Evolutionary conservation across 2,329 filamentous ascomycete genomes (phyloP), one percentile per base, ranked within the genome.

Genomic region (Biscogniauxia marginata): DNA sequence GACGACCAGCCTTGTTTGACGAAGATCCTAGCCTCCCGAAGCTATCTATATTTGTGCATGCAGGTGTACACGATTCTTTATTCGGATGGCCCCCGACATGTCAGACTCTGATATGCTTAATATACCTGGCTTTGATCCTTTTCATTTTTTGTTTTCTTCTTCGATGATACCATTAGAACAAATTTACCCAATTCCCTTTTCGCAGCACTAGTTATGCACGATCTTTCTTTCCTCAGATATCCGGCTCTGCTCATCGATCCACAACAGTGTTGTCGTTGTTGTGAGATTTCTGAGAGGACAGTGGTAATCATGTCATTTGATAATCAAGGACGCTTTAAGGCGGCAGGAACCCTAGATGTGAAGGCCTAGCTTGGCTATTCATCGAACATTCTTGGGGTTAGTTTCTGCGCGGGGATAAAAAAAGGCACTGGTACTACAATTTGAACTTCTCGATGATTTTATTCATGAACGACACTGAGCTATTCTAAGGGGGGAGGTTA

Each of bases 151-250:
- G 49, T 61, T 63, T 58, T 62, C 54, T 64, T 50, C 60, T 63
- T 62, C 62, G 45, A 70, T 71, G 69, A 71, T 71, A 71, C 69
- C 69, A 71, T 57, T 70, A 70, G 68, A 71, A 65, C 62, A 61
- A 60, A 53, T 25, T 39, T 51, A 59, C 52, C 54, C 55, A 47
- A 57, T 51, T 63, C 61, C 55, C 50, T 60, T 64, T 59, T 53
- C 54, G 53, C 50, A 58, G 58, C 30, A 59, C 49, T 59, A 61
- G 39, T 58, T 57, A 60, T 63, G 53, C 63, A 57, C 58, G 55
- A 65, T 64, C 57, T 62, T 55, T 46, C 51, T 49, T 62, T 46
- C 34, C 45, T 62, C 58, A 52, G 55, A 57, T 48, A 46, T 50
- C 55, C 45, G 56, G 56, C 49, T 49, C 54, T 53, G 25, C 44